Percentiles rank a stretch among this genome's conserved stretches.
phyloP scores from a whole-genome alignment of 768 basidiomycete species.

The Boletus fagicola region DNA sequence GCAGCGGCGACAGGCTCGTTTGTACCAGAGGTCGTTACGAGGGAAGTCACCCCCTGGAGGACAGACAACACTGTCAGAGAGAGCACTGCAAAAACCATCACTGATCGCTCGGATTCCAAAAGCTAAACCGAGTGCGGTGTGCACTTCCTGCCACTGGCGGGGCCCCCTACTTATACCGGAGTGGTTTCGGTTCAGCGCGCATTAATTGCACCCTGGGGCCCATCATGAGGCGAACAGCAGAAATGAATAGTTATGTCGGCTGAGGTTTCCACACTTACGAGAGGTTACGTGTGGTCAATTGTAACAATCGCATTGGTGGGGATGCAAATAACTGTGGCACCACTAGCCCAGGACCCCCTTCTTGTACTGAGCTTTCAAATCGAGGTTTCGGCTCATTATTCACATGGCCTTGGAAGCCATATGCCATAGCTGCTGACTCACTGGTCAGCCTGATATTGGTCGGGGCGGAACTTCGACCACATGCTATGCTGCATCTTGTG shows the following conservation, averaged over 20 bases:
- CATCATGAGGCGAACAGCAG: background rate
- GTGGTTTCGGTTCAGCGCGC: background rate
- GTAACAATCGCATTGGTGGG: background rate
- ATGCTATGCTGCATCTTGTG: background rate
- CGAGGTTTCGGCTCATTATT: background rate
- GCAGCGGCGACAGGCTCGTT: slow-evolving; percentile 41
- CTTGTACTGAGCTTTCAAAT: background rate
- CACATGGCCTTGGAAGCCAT: background rate
- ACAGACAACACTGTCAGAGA: slow-evolving; percentile 6
- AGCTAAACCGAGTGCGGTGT: background rate
- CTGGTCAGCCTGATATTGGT: background rate
- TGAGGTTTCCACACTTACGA: background rate
- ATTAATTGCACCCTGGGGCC: background rate
- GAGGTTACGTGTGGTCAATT: background rate
- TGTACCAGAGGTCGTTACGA: background rate
- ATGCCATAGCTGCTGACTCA: background rate
- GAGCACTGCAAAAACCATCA: slow-evolving; percentile 4
- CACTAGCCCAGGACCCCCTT: background rate
- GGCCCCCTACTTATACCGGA: slow-evolving; percentile 9
- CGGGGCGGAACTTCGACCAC: background rate
- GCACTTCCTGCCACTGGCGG: background rate
- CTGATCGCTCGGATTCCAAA: background rate
- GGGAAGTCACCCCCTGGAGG: background rate
- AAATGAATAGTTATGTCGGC: background rate
- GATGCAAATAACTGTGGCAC: background rate